phyloP scores from a whole-genome alignment of 1,284 basidiomycete species.

The Cutaneotrichosporon arboriforme region DNA sequence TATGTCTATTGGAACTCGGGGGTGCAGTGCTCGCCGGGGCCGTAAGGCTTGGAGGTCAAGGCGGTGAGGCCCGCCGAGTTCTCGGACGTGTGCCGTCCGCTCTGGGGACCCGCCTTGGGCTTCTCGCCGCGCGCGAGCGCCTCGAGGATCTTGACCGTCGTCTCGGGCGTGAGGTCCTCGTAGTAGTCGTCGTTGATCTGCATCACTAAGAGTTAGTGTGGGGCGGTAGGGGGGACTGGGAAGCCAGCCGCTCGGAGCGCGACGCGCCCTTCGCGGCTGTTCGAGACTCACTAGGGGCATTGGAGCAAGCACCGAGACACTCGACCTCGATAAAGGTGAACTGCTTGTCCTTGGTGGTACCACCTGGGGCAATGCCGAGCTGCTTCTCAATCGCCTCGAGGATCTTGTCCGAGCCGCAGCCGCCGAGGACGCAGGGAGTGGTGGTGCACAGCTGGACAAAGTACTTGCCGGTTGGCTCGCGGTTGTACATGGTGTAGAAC shows the following conservation, averaged over 20 bases:
- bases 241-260: neutral
- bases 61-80: slow-evolving; percentile 84
- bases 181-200: slow-evolving; percentile 96
- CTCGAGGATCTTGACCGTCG: slow-evolving; percentile 81
- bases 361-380: slow-evolving; percentile 77
- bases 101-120: slow-evolving; percentile 89
- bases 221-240: neutral
- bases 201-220: slow-evolving; percentile 57
- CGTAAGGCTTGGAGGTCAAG: slow-evolving; percentile 83
- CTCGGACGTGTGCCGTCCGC: slow-evolving; percentile 76
- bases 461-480: slow-evolving; percentile 89
- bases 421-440: slow-evolving; percentile 95
- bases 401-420: slow-evolving; percentile 75
- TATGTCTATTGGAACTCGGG: slow-evolving; percentile 72
- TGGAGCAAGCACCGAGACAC: slow-evolving; percentile 96
- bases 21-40: slow-evolving; percentile 81
- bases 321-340: slow-evolving; percentile 98
- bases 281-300: slow-evolving; percentile 82
- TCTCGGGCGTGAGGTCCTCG: slow-evolving; percentile 92
- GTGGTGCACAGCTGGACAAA: slow-evolving; percentile 99
- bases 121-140: slow-evolving; percentile 78
- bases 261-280: too few species aligned
- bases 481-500: slow-evolving; percentile 99
- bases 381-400: slow-evolving; percentile 78
- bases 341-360: slow-evolving; percentile 90